Evolutionary conservation across 495 filamentous ascomycete genomes (phyloP), one percentile per base, ranked within the genome.

Genomic region (Hyaloscypha finlandica): DNA sequence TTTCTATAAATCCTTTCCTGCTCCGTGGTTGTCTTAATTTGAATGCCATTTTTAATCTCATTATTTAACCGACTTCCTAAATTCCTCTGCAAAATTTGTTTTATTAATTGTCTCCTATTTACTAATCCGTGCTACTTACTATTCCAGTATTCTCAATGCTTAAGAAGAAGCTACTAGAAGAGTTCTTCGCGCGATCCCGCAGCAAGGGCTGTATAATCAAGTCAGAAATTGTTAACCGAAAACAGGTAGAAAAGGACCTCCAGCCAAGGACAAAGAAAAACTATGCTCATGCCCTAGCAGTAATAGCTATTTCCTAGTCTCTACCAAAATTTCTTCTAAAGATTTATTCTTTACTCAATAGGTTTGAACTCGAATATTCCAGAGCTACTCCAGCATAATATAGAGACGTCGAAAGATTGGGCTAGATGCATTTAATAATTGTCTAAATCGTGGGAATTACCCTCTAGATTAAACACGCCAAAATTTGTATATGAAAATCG

Each of bases 21-120:
- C 22, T 61, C 59, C 59, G 59, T 48, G 45, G 14, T 61, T 61
- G 33, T 61, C 59, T 61, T 61, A 35, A 61, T 61, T 35, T 61
- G 33, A 61, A 61, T 61, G 45, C 59, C 59, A 42, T 61, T 35
- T 61, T 45, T 25, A 61, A 42, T n/a, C 37, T 61, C 31, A 61
- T 61, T 45, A 45, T 61, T 61, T 61, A 20, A 61, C 45, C 59
- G 59, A 61, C 59, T 61, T 61, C 33, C 59, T 61, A 61, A 61
- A 61, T 61, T 35, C 45, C 59, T 59, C 29, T 59, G 30, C n/a
- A 59, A 59, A 33, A 59, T 59, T 59, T 30, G 56, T 59, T 59
- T 59, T 59, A 59, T 30, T n/a, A 59, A 59, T 59, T 59, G 30
- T 30, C 56, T 59, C 29, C 56, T 59, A 59, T 59, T 32, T 59